These are phyloP conservation scores for Coniochaeta sp. DNA, from an alignment of 2,329 filamentous ascomycete species.

Conservation along the genomic window DNA sequence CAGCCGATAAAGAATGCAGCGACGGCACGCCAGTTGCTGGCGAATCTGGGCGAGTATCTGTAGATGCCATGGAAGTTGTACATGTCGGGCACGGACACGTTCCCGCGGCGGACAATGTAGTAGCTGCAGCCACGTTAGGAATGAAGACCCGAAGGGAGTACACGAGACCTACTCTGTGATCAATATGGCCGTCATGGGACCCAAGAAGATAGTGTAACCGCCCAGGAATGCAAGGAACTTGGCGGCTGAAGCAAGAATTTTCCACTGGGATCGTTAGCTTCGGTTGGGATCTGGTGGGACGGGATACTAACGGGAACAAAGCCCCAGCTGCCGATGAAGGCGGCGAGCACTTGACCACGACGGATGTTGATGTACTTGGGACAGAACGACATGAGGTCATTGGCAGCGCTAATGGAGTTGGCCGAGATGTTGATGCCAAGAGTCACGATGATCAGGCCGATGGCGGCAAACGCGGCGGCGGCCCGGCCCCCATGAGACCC, in stretches of 20 bases:
- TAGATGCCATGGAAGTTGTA: conserved; percentile 4
- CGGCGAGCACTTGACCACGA: conserved; percentile 2
- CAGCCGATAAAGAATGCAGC: conserved; percentile 3
- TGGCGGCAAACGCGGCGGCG: conserved; percentile 2
- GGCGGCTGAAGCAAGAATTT: conserved; percentile 2
- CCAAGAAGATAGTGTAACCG: conserved; percentile 3
- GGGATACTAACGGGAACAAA: neutral
- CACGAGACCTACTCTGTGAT: conserved; percentile 1
- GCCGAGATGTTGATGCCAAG: conserved; percentile 4
- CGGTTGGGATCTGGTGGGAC: neutral
- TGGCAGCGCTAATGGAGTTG: conserved; percentile 4
- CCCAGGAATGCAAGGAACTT: conserved; percentile 3
- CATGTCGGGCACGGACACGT: conserved; percentile 2
- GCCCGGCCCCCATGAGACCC: neutral
- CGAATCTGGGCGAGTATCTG: conserved; percentile 1
- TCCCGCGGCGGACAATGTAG: conserved; percentile 3
- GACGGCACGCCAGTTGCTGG: conserved; percentile 3
- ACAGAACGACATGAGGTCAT: conserved; percentile 1
- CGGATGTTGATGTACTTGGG: conserved; percentile 4
- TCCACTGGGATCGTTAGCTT: neutral
- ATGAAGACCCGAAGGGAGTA: neutral
- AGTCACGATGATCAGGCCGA: conserved; percentile 2
- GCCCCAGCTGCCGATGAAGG: conserved; percentile 2
- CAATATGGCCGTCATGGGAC: conserved; percentile 2
- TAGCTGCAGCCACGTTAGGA: neutral